phyloP scores from a whole-genome alignment of 768 basidiomycete species.

The Mrakia hoshinonis region DNA sequence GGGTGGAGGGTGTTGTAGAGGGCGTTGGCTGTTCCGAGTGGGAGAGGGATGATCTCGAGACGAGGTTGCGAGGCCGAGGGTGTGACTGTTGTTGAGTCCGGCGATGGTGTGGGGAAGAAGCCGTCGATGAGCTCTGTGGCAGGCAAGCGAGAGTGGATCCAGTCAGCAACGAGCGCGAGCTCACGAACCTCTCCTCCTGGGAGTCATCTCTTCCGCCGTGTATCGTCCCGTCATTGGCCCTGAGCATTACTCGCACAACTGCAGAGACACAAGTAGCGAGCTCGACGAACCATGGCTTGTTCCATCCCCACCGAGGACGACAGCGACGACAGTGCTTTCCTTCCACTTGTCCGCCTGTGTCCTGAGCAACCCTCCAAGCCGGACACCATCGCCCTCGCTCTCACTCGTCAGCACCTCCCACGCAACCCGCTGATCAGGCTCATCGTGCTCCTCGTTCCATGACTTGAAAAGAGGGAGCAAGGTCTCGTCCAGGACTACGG shows the following conservation, averaged over 20 bases:
- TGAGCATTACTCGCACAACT: too few relatives aligned
- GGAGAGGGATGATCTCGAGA: slow-evolving; percentile 50
- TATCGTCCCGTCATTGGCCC: background rate
- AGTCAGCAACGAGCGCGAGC: background rate
- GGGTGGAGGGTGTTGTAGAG: slow-evolving; percentile 71
- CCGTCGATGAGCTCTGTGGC: slow-evolving; percentile 62
- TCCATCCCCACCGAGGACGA: slow-evolving; percentile 68
- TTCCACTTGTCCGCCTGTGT: background rate
- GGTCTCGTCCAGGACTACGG: background rate
- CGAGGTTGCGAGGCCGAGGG: slow-evolving; percentile 34
- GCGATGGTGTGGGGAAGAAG: slow-evolving; percentile 40
- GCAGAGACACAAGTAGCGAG: background rate
- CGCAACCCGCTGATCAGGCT: background rate
- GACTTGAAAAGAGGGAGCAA: background rate
- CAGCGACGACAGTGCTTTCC: slow-evolving; percentile 16
- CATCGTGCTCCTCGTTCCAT: background rate
- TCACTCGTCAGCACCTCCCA: slow-evolving; percentile 8
- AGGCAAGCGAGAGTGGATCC: background rate
- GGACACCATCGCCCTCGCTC: slow-evolving; percentile 9
- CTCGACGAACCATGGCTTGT: slow-evolving; percentile 54
- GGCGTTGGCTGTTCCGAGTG: slow-evolving; percentile 89
- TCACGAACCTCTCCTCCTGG: background rate
- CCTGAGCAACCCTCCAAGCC: slow-evolving; percentile 8
- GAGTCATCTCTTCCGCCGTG: background rate
- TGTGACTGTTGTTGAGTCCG: too few relatives aligned